Evolutionary conservation across 2,329 filamentous ascomycete species (phyloP).

Genomic region (Spiromastix sp.): DNA sequence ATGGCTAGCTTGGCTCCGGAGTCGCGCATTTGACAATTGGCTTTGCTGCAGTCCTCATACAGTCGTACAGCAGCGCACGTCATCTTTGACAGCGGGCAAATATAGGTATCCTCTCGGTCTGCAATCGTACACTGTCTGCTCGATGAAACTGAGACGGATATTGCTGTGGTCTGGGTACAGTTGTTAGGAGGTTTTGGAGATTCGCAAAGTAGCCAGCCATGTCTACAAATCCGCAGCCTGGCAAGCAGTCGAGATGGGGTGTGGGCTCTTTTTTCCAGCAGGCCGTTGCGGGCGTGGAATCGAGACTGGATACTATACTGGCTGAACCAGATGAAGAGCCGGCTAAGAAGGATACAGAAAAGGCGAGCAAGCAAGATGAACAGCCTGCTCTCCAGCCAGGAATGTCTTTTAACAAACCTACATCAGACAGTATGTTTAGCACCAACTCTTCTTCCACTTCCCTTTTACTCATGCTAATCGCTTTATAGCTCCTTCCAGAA

Average conservation of each 20-base stretch:
- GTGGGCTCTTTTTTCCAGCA: slow-evolving; percentile 63
- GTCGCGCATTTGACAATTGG: no score
- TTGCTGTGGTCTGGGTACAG: no score
- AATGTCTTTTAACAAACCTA: slow-evolving; percentile 15
- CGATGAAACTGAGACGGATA: no score
- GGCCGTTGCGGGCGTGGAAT: slow-evolving; percentile 89
- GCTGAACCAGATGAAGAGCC: slow-evolving; percentile 59
- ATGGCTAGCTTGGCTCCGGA: no score
- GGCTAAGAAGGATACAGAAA: slow-evolving; percentile 15
- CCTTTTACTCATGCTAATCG: slow-evolving; percentile 9
- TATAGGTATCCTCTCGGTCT: no score
- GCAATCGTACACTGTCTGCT: no score
- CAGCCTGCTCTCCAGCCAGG: slow-evolving; percentile 19
- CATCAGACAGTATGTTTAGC: slow-evolving; percentile 16
- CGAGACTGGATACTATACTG: slow-evolving; percentile 81
- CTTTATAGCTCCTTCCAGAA: slow-evolving; percentile 45
- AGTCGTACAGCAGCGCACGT: no score
- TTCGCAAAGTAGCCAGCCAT: slow-evolving; percentile 7
- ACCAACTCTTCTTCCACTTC: neutral
- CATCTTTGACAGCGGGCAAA: no score
- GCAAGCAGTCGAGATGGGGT: slow-evolving; percentile 54
- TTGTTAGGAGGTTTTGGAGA: no score
- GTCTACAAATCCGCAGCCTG: slow-evolving; percentile 8
- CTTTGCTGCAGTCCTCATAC: no score
- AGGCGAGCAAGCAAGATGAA: slow-evolving; percentile 25